A percentile compares a stretch with the other conserved stretches of the same genome.
These are phyloP conservation scores for Trametes meyenii DNA, from an alignment of 768 basidiomycete species.

Conservation along the genomic window DNA sequence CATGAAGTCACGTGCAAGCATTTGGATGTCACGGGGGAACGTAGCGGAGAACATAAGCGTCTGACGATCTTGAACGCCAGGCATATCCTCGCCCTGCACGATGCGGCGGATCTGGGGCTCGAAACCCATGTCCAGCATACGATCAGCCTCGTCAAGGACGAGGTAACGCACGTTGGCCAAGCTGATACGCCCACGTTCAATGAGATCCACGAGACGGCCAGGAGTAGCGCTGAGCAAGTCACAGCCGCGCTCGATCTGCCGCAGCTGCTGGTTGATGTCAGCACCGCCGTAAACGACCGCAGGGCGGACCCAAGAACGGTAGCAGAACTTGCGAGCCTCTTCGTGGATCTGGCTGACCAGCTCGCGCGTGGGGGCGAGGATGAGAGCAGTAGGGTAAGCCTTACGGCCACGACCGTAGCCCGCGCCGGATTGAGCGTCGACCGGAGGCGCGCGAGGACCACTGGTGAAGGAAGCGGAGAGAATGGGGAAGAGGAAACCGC, in stretches of 20 bases:
- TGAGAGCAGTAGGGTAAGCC: slow-evolving; percentile 95
- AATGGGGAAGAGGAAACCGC: slow-evolving; percentile 98
- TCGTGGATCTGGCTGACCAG: slow-evolving; percentile 99
- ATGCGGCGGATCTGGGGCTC: slow-evolving; percentile 99
- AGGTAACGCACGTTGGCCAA: slow-evolving; percentile 96
- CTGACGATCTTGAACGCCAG: slow-evolving; percentile 86
- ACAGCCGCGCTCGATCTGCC: slow-evolving; percentile 93
- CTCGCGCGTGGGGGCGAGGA: slow-evolving; percentile 97
- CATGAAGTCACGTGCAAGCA: slow-evolving; percentile 93
- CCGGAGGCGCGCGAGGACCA: slow-evolving; percentile 78
- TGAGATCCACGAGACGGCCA: slow-evolving; percentile 96
- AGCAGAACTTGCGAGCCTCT: slow-evolving; percentile 98
- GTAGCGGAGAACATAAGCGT: slow-evolving; percentile 99
- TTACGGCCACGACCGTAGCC: slow-evolving; percentile 76
- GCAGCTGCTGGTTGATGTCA: slow-evolving; percentile 94
- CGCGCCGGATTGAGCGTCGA: slow-evolving; percentile 41
- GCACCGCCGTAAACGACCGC: slow-evolving; percentile 99
- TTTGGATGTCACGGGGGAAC: slow-evolving; percentile 98
- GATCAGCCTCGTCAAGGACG: slow-evolving; percentile 98
- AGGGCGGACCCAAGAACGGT: slow-evolving; percentile 98
- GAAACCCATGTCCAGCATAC: slow-evolving; percentile 99
- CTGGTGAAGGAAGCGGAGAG: slow-evolving; percentile 87
- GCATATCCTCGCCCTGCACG: slow-evolving; percentile 99
- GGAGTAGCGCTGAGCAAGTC: slow-evolving; percentile 97
- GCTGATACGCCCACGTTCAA: slow-evolving; percentile 96